Evolutionary conservation across 108 stramenopile species (phyloP), one percentile per base, ranked within the genome.

Genomic region (Chaetoceros tenuissimus): DNA sequence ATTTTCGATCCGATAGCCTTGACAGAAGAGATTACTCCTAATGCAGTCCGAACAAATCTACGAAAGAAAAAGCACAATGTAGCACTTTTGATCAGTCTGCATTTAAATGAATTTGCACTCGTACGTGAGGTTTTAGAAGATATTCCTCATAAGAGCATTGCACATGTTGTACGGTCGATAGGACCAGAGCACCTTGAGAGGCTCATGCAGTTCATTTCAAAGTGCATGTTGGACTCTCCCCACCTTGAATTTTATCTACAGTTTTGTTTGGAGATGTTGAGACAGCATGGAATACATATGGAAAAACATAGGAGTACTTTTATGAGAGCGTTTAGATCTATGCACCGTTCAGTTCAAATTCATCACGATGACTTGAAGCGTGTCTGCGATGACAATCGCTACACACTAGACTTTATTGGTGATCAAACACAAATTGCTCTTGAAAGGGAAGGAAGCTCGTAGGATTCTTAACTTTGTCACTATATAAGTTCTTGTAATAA

Each of bases 1-100:
- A 80, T 88, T 23, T 94, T 94, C 64, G 93, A 94, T 72, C 93
- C 93, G 2, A 81, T 94, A 31, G 84, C 87, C 7, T 69, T 94
- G 34, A 87, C 86, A 1, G 89, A 94, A 67, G 83, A 66, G 7
- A 74, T 91, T 1, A 94, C 93, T 19, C 93, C 93, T 0, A 68
- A 66, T 48, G 82, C 85, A 16, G 85, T 94, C n/a, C 72, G 80
- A 30, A 31, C 67, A 21, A 88, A 83, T 54, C 54, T 91, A 2
- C 31, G 50, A n/a, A 53, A 49, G 19, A 79, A 81, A 59, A 77
- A 84, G 34, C 87, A 75, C 54, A 79, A 70, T 3, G 67, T 77
- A 48, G 93, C 87, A 0, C 64, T 94, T 40, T 59, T 72, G 23
- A 94, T 94, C 87, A 81, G 83, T 28, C 55, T 91, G 19, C 84